Conservation (phyloP, 495 filamentous ascomycete genomes). For the Hypoxylon perforatum region DNA sequence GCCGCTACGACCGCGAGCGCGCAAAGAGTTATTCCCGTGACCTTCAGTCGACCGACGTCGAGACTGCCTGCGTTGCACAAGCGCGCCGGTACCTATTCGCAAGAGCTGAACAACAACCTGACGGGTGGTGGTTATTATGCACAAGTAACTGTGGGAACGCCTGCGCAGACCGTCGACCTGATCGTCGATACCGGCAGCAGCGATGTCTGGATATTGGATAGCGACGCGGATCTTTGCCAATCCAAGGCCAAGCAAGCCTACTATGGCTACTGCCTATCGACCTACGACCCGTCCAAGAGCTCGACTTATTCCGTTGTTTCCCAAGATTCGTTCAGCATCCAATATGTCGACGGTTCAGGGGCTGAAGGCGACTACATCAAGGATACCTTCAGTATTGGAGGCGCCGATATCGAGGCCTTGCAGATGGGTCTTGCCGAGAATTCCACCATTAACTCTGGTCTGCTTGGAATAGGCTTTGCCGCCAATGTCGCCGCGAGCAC, state of each 20-base stretch:
- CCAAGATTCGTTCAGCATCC: slow-evolving; percentile 76
- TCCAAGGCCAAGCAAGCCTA: slow-evolving; percentile 44
- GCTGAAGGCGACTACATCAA: slow-evolving; percentile 78
- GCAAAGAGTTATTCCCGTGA: slow-evolving; percentile 41
- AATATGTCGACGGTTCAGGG: slow-evolving; percentile 78
- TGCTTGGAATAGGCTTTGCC: slow-evolving; percentile 90
- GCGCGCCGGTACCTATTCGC: slow-evolving; percentile 46
- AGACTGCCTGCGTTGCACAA: slow-evolving; percentile 26
- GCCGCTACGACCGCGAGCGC: slow-evolving; percentile 19
- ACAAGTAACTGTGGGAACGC: slow-evolving; percentile 76
- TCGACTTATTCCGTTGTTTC: slow-evolving; percentile 74
- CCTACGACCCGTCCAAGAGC: slow-evolving; percentile 68
- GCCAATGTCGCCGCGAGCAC: slow-evolving; percentile 74
- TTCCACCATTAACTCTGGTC: slow-evolving; percentile 75
- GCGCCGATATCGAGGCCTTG: slow-evolving; percentile 68
- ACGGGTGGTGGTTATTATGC: slow-evolving; percentile 70
- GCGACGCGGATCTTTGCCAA: slow-evolving; percentile 56
- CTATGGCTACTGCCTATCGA: slow-evolving; percentile 47
- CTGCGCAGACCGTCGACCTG: slow-evolving; percentile 65
- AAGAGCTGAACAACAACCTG: slow-evolving; percentile 58
- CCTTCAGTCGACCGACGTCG: slow-evolving; percentile 33
- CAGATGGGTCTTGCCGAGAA: slow-evolving; percentile 86
- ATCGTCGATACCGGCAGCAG: slow-evolving; percentile 85
- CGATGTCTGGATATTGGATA: slow-evolving; percentile 78
- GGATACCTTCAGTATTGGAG: slow-evolving; percentile 79